These are phyloP conservation scores for Apiotrichum gamsii DNA, from an alignment of 1,284 basidiomycete genomes.

Conservation along the genomic window DNA sequence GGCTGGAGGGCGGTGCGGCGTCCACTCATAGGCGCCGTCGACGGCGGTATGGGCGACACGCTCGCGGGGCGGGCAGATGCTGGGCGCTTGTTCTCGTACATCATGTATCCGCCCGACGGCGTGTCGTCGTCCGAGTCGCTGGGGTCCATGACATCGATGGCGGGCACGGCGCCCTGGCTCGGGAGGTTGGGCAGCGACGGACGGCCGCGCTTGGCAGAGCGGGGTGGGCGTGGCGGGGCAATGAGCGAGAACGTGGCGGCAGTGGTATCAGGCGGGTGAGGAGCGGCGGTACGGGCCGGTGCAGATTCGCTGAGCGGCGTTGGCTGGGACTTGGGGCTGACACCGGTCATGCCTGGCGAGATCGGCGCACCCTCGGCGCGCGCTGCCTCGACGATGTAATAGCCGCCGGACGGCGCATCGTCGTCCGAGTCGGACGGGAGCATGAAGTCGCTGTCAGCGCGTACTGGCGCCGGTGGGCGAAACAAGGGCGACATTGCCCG, in stretches of 20 bases:
- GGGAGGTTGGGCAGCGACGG: constrained; percentile 1
- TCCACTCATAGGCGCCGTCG: not conserved
- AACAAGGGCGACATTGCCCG: no score
- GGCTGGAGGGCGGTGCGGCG: constrained; percentile 5
- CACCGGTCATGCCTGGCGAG: constrained; percentile 3
- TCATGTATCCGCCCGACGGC: constrained; percentile 37
- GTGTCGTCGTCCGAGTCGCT: constrained; percentile 48
- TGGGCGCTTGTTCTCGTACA: constrained; percentile 12
- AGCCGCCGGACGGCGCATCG: constrained; percentile 42
- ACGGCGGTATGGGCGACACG: not conserved
- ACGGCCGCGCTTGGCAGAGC: constrained; percentile 2
- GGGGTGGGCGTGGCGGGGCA: not conserved
- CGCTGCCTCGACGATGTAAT: constrained; percentile 36
- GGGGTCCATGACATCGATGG: constrained; percentile 32
- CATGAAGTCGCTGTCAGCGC: constrained; percentile 43
- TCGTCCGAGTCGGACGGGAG: constrained; percentile 48
- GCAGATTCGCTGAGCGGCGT: no score
- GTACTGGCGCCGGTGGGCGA: constrained; percentile 20
- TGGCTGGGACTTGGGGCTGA: no score
- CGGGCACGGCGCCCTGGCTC: constrained; percentile 3
- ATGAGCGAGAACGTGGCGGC: constrained; percentile 7
- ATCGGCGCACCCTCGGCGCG: not conserved
- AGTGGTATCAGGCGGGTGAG: not conserved
- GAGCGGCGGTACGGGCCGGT: not conserved
- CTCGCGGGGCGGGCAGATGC: not conserved